Conservation (phyloP, 306 rosid species). For the Rosa multiflora region DNA sequence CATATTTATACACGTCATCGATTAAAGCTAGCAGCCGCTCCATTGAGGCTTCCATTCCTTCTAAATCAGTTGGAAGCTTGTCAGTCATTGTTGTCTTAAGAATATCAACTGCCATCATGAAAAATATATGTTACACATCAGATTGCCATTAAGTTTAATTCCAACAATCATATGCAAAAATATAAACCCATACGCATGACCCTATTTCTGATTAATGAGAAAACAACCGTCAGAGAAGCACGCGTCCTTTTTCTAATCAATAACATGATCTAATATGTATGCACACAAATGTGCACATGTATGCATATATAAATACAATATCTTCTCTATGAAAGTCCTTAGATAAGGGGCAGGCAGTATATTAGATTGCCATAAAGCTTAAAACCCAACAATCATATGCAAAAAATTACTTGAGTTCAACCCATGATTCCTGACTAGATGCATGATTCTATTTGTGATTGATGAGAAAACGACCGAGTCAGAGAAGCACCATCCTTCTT, state of each 20-base stretch:
- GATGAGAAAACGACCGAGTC: too few relatives aligned
- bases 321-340: background rate
- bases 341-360: background rate
- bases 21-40: constrained; percentile 77
- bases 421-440: too few relatives aligned
- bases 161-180: background rate
- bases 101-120: constrained; percentile 57
- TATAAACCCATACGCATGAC: background rate
- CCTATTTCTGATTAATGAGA: background rate
- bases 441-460: too few relatives aligned
- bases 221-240: background rate
- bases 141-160: background rate
- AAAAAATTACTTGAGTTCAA: too few relatives aligned
- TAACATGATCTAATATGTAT: background rate
- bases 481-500: too few relatives aligned
- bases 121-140: constrained; percentile 16
- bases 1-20: constrained; percentile 86
- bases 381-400: too few relatives aligned
- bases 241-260: too few relatives aligned
- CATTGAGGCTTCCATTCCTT: constrained; percentile 98
- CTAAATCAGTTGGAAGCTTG: constrained; percentile 92
- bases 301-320: background rate
- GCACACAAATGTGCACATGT: background rate
- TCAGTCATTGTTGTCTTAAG: constrained; percentile 76
- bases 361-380: too few relatives aligned